phyloP scores from a whole-genome alignment of 2,329 filamentous ascomycete genomes.

The Didymella pinodella region DNA sequence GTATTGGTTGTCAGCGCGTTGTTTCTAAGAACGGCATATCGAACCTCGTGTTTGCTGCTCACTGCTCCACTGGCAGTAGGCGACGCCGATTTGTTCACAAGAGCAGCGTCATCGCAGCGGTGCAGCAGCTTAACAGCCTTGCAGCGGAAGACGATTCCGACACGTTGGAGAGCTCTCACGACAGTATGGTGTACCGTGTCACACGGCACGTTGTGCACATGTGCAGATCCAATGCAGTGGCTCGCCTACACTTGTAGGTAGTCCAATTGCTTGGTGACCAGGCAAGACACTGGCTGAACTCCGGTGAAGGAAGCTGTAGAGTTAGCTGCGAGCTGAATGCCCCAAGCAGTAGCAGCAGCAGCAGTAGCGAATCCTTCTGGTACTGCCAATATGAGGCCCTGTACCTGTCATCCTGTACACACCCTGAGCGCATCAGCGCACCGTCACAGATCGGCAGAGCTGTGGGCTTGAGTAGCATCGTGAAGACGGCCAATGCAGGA shows the following conservation, averaged over 20 bases:
- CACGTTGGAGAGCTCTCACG: conserved; percentile 14
- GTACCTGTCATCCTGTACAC: not conserved
- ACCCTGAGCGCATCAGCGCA: conserved; percentile 11
- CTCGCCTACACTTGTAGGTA: conserved; percentile 11
- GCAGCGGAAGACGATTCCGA: conserved; percentile 22
- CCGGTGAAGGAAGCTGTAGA: conserved; percentile 8
- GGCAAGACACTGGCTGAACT: conserved; percentile 8
- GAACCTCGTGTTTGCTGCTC: conserved; percentile 42
- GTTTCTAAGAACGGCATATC: conserved; percentile 30
- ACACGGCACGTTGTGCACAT: conserved; percentile 19
- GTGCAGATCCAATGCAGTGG: conserved; percentile 16
- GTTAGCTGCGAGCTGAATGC: conserved; percentile 8
- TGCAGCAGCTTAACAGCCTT: conserved; percentile 26
- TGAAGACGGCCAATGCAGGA: conserved; percentile 8
- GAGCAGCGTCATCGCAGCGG: conserved; percentile 8
- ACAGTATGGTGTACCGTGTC: conserved; percentile 5
- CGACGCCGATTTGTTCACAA: conserved; percentile 18
- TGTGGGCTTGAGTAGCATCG: conserved; percentile 19
- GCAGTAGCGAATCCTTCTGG: conserved; percentile 17
- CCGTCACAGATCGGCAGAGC: conserved; percentile 14
- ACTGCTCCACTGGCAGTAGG: conserved; percentile 24
- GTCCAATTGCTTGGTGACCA: conserved; percentile 1
- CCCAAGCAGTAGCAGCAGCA: conserved; percentile 3
- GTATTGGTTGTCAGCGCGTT: conserved; percentile 25
- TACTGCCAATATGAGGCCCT: conserved; percentile 17